Evolutionary conservation across 768 basidiomycete species (phyloP), one percentile per base, ranked within the genome.

Genomic region (Gymnopilus dilepis): DNA sequence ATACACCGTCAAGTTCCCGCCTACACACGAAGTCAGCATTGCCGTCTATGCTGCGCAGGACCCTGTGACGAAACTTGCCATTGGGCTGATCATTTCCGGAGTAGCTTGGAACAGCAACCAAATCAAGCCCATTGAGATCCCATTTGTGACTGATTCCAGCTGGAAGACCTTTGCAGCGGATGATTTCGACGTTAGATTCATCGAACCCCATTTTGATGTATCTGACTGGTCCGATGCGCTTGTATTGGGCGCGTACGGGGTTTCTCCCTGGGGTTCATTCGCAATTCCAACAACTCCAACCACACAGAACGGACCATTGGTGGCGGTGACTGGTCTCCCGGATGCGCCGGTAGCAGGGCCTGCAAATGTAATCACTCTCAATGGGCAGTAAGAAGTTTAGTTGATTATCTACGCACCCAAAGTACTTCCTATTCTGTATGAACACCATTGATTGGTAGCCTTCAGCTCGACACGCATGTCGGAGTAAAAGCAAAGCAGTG

Each of bases 21-120:
- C 31, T 12, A 58, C 60, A 11, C 37, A 45, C 9, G 30, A 28
- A 0, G 60, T 65, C 21, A 41, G 50, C 17, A 22, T 65, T 15
- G 64, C 64, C 2, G 34, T 65, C 12, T 53, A 61, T 19, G 64
- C 60, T 5, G 45, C 28, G 17, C 43, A 64, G 19, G 55, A 50
- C 47, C 40, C 47, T 2, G 43, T 34, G 1, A 6, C 33, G 7
- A 48, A 26, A 4, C 8, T 6, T 7, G 37, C 30, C 3, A 38
- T 55, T 7, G 60, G 56, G 24, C n/a, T 55, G 17, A 28, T 62
- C 33, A 48, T 43, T 1, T 15, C 26, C 38, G 61, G 56, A 7
- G 56, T 42, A 13, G n/a, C 58, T 2, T 62, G 61, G 61, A 53
- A 58, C 38, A 62, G 56, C 30, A 24, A 38, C 5, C 34, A 58